phyloP scores from a whole-genome alignment of 345 rosid genomes.

The Nasturtium officinale region DNA sequence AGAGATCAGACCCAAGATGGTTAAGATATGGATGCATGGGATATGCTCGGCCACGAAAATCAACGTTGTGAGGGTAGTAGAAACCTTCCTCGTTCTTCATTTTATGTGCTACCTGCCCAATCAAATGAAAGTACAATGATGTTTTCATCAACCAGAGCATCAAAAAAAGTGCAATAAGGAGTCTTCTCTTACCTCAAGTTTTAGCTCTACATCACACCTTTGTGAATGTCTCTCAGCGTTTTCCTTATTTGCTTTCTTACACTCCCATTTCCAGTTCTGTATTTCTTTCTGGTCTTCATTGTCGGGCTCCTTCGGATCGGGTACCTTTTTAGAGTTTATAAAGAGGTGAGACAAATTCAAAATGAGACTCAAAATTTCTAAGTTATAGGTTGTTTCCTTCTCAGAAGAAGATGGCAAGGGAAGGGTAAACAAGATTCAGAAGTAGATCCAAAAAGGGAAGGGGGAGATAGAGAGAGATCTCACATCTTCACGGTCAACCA shows the following conservation, averaged over 20 bases:
- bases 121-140: slow-evolving; percentile 38
- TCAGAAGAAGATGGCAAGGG: neutral
- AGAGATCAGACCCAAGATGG: slow-evolving; percentile 98
- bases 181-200: slow-evolving; percentile 79
- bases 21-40: slow-evolving; percentile 98
- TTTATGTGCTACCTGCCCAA: slow-evolving; percentile 85
- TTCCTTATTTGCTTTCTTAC: slow-evolving; percentile 61
- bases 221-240: slow-evolving; percentile 91
- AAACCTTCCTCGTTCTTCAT: slow-evolving; percentile 95
- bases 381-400: slow-evolving; percentile 1
- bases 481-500: slow-evolving; percentile 93
- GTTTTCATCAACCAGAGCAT: slow-evolving; percentile 22
- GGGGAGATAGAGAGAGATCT: slow-evolving; percentile 37
- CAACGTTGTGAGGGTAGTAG: slow-evolving; percentile 93
- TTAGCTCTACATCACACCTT: slow-evolving; percentile 90
- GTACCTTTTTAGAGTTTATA: slow-evolving; percentile 54
- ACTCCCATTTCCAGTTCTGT: slow-evolving; percentile 88
- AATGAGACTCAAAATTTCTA: slow-evolving; percentile 7
- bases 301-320: slow-evolving; percentile 71
- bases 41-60: slow-evolving; percentile 98
- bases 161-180: slow-evolving; percentile 13
- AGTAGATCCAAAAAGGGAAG: slow-evolving; percentile 13
- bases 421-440: slow-evolving; percentile 11
- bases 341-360: slow-evolving; percentile 22
- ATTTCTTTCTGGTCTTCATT: slow-evolving; percentile 69